Percentiles rank a stretch among this genome's conserved stretches.
Conservation (phyloP, 768 basidiomycete genomes). For the Suillus variegatus region DNA sequence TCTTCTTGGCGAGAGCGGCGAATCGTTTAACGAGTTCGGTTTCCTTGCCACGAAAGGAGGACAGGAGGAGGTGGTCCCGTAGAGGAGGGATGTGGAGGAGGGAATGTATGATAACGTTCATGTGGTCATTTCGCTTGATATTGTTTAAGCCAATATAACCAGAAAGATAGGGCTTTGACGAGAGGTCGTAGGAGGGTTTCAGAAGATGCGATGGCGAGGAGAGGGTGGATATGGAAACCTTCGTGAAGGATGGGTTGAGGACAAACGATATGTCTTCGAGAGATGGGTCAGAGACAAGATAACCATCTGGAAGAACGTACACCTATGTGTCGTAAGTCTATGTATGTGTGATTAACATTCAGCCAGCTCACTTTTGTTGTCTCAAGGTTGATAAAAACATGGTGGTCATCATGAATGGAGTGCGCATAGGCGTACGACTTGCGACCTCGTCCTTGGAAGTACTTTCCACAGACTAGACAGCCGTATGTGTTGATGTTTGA, state of each 20-base stretch:
- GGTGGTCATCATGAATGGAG: constrained; percentile 96
- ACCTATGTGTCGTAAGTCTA: constrained; percentile 53
- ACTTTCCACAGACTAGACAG: constrained; percentile 97
- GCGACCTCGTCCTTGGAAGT: constrained; percentile 95
- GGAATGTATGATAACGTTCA: constrained; percentile 95
- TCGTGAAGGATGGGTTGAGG: constrained; percentile 85
- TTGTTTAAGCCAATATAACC: constrained; percentile 98
- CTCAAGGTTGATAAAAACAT: constrained; percentile 96
- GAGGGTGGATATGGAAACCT: constrained; percentile 50
- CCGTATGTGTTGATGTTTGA: constrained; percentile 98
- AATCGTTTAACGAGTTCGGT: constrained; percentile 89
- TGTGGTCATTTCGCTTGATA: constrained; percentile 95
- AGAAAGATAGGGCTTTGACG: constrained; percentile 79
- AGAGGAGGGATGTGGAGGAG: constrained; percentile 89
- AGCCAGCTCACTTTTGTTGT: constrained; percentile 73
- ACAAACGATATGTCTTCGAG: constrained; percentile 94
- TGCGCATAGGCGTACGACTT: constrained; percentile 96
- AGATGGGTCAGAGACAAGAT: constrained; percentile 94
- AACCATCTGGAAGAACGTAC: constrained; percentile 96
- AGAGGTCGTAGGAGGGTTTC: constrained; percentile 84
- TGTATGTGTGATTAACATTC: neutral
- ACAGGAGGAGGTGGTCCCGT: constrained; percentile 83
- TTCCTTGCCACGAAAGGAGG: constrained; percentile 70
- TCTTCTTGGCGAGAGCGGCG: constrained; percentile 82
- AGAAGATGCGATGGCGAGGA: constrained; percentile 59